These are phyloP conservation scores for Plantago lanceolata DNA, from an alignment of 305 asterid species.

Conservation along the genomic window DNA sequence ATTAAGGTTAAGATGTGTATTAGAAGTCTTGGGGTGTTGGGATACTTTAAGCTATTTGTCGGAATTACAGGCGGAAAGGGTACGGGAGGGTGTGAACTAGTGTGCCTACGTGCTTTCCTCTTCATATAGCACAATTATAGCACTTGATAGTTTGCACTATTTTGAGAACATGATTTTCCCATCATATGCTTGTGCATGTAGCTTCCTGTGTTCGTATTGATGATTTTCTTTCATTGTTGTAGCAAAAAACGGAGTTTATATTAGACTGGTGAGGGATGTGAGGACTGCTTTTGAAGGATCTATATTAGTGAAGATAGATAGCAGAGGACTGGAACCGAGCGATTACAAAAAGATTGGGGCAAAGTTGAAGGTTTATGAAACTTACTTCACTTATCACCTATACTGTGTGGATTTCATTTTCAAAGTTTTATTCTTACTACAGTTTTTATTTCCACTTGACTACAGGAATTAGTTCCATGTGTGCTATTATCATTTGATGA, in stretches of 20 bases:
- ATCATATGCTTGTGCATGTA: neutral
- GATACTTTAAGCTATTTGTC: too few relatives aligned
- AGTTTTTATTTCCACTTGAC: conserved; percentile 22
- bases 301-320: conserved; percentile 68
- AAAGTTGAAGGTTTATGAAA: conserved; percentile 63
- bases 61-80: too few relatives aligned
- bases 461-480: conserved; percentile 88
- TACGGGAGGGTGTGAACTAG: too few relatives aligned
- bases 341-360: conserved; percentile 95
- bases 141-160: too few relatives aligned
- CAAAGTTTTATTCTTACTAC: too few relatives aligned
- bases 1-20: too few relatives aligned
- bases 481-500: conserved; percentile 76
- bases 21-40: too few relatives aligned
- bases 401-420: too few relatives aligned
- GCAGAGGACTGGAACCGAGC: conserved; percentile 85
- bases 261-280: conserved; percentile 68
- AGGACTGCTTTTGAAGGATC: conserved; percentile 88
- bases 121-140: too few relatives aligned
- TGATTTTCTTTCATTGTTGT: conserved; percentile 9
- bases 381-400: conserved; percentile 7
- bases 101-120: too few relatives aligned
- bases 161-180: too few relatives aligned
- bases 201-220: neutral
- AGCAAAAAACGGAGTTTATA: conserved; percentile 88